phyloP scores from a whole-genome alignment of 2,329 filamentous ascomycete genomes.

The Xenosphaeropsis pyriputrescens region DNA sequence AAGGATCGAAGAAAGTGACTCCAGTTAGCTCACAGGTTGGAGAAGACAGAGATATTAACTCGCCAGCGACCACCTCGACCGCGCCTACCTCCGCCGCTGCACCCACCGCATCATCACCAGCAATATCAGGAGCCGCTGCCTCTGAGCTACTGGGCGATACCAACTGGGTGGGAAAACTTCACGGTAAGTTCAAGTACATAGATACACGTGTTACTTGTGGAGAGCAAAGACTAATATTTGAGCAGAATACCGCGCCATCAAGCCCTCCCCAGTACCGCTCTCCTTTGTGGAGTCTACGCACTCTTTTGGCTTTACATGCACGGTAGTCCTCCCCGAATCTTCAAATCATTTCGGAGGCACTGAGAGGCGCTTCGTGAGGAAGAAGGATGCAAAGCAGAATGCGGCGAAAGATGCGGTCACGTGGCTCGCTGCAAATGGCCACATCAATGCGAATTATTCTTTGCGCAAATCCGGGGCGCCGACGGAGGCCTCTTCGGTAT shows the following conservation, averaged over 20 bases:
- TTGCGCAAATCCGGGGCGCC: slow-evolving; percentile 3
- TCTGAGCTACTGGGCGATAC: slow-evolving; percentile 6
- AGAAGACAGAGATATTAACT: no score
- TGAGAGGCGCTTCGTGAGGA: slow-evolving; percentile 9
- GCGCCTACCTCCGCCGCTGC: no score
- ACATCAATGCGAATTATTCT: not conserved
- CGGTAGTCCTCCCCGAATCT: slow-evolving; percentile 9
- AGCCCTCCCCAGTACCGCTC: slow-evolving; percentile 2
- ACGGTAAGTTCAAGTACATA: slow-evolving; percentile 6
- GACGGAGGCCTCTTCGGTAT: slow-evolving; percentile 13
- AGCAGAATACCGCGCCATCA: slow-evolving; percentile 11
- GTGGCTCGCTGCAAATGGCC: slow-evolving; percentile 8
- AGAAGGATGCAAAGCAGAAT: slow-evolving; percentile 17
- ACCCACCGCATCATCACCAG: no score
- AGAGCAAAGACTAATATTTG: slow-evolving; percentile 1
- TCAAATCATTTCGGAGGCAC: slow-evolving; percentile 8
- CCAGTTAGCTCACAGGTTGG: no score
- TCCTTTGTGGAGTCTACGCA: slow-evolving; percentile 3
- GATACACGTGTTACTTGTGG: not conserved
- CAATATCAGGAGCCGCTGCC: no score
- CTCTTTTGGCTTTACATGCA: slow-evolving; percentile 5
- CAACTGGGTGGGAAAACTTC: slow-evolving; percentile 16
- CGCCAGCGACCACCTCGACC: no score
- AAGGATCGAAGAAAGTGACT: no score
- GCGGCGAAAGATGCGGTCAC: slow-evolving; percentile 17